Evolutionary conservation across 2,329 filamentous ascomycete genomes (phyloP), one percentile per base, ranked within the genome.

Genomic region (Macrophomina phaseolina): DNA sequence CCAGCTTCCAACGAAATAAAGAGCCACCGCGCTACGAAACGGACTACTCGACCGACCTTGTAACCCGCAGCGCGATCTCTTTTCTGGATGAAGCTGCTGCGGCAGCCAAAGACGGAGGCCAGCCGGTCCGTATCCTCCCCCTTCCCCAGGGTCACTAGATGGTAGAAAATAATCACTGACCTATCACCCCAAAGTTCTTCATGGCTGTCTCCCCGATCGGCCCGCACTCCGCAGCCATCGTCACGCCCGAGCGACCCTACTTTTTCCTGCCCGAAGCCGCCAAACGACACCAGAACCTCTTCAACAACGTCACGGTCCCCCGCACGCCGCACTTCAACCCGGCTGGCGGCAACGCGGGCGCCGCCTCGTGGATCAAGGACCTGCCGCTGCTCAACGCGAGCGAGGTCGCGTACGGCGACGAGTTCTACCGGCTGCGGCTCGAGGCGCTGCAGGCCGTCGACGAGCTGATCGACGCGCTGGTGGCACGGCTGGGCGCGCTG

Each of bases 241-340:
- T 58, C 34, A 34, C 42, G 11, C 53, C 53, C 9, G 53, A 58
- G 7, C n/a, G 53, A n/a, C 34, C 53, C 34, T 14, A 42, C n/a
- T 82, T 85, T 73, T 78, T 81, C 7, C 80, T 81, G 0, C 88
- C 88, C 0, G 81, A 90, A 16, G 83, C 89, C 0, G 84, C 88
- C 0, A 79, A 86, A 51, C 81, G 89, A 53, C 89, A 92, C 69
- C 79, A 82, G 48, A 76, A 89, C 72, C 81, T 91, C 0, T 92
- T 92, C 73, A 73, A 81, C 2, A 83, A 86, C 32, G 83, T 81
- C 0, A 84, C 80, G 30, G 84, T 91, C 0, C 90, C 90, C 0
- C 81, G 90, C 6, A 88, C 84, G 0, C 78, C 81, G 0, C 86
- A 87, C 73, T 92, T 92, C 76, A 92, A 92, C 70, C 89, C 90